A percentile compares a stretch with the other conserved stretches of the same genome.
Evolutionary conservation across 2,329 filamentous ascomycete genomes (phyloP).

Genomic region (Plectosphaerella cucumerina): DNA sequence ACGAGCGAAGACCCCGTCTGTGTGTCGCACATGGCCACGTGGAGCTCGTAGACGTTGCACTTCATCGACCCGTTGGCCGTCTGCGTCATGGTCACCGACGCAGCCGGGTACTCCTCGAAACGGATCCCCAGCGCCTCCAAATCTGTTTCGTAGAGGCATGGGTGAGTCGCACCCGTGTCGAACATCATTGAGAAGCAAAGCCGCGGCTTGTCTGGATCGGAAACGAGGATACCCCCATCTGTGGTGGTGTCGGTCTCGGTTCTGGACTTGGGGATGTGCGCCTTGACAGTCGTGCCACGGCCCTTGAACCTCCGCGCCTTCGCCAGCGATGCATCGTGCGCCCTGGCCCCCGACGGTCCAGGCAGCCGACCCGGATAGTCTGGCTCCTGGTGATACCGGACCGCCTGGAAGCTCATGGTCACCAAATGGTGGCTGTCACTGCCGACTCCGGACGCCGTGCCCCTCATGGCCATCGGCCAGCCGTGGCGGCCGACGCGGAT

Average conservation of each 20-base stretch:
- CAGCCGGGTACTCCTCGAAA: constrained; percentile 26
- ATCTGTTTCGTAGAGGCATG: constrained; percentile 30
- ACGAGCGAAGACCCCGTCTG: constrained; percentile 21
- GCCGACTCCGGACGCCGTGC: constrained; percentile 21
- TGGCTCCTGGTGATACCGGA: not conserved
- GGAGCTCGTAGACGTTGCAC: constrained; percentile 29
- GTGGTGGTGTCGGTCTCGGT: no score
- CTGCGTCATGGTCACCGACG: constrained; percentile 23
- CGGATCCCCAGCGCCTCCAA: constrained; percentile 28
- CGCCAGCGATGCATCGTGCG: no score
- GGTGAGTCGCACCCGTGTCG: constrained; percentile 38
- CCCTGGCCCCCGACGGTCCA: no score
- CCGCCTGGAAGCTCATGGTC: constrained; percentile 23
- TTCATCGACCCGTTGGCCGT: constrained; percentile 11
- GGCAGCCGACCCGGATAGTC: no score
- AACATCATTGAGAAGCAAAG: constrained; percentile 30
- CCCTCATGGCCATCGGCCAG: constrained; percentile 16
- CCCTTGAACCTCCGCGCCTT: no score
- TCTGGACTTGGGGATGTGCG: no score
- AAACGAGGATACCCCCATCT: constrained; percentile 2
- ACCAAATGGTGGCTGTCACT: constrained; percentile 16
- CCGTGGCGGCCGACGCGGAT: constrained; percentile 26
- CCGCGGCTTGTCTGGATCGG: constrained; percentile 12
- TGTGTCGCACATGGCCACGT: constrained; percentile 22
- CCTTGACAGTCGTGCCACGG: no score